A percentile compares a stretch with the other conserved stretches of the same genome.
Evolutionary conservation across 208 protist genomes (phyloP).

Genomic region (Trypanosoma rangeli): DNA sequence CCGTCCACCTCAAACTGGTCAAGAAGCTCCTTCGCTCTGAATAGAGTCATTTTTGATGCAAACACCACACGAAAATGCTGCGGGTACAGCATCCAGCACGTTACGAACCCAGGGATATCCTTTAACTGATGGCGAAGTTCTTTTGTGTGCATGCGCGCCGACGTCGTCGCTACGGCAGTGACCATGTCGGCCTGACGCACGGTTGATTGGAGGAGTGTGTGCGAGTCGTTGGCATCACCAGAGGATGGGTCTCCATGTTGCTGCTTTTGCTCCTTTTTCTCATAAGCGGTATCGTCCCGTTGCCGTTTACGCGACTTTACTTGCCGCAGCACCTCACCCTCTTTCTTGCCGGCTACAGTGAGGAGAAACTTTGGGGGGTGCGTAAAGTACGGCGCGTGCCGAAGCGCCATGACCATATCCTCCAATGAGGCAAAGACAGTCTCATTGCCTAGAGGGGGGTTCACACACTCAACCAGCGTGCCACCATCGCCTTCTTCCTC

Average conservation of each 20-base stretch:
- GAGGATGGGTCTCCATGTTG: slow-evolving; percentile 1
- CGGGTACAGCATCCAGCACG: slow-evolving; percentile 55
- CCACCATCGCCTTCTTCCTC: slow-evolving; percentile 1
- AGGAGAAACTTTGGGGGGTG: slow-evolving; percentile 38
- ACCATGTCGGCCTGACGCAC: slow-evolving; percentile 66
- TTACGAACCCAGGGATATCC: slow-evolving; percentile 71
- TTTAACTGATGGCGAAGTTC: slow-evolving; percentile 45
- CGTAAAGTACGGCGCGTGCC: slow-evolving; percentile 42
- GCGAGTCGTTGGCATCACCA: slow-evolving; percentile 4
- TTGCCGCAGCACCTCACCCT: slow-evolving; percentile 18
- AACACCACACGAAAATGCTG: slow-evolving; percentile 75
- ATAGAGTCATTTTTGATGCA: slow-evolving; percentile 53
- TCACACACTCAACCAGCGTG: slow-evolving; percentile 12
- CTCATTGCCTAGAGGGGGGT: background rate
- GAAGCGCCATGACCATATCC: slow-evolving; percentile 36
- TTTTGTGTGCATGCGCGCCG: slow-evolving; percentile 31
- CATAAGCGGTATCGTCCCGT: background rate
- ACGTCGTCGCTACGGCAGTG: slow-evolving; percentile 57
- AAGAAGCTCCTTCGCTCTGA: slow-evolving; percentile 80
- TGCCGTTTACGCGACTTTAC: slow-evolving; percentile 22
- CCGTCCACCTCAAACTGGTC: slow-evolving; percentile 77
- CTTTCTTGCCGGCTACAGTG: slow-evolving; percentile 21
- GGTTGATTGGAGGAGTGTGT: slow-evolving; percentile 29
- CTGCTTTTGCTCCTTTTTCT: background rate
- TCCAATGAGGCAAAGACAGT: slow-evolving; percentile 29